These are phyloP conservation scores for Ogataea zsoltii DNA, from an alignment of 805 yeast species.

Conservation along the genomic window DNA sequence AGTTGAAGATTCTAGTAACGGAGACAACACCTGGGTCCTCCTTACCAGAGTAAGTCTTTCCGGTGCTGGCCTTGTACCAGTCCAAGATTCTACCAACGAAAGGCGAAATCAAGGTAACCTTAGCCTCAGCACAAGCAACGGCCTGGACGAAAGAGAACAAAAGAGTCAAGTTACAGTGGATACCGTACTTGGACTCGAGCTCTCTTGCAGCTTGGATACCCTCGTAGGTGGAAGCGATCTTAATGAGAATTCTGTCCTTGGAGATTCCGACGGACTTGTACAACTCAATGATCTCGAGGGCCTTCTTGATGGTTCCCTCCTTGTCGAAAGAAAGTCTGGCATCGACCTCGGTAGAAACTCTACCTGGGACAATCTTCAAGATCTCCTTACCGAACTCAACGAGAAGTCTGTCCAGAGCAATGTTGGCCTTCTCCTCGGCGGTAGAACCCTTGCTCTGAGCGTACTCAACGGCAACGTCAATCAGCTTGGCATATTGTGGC, in stretches of 20 bases:
- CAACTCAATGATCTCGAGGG: conserved; percentile 82
- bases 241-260: conserved; percentile 90
- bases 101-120: conserved; percentile 94
- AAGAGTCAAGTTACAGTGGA: conserved; percentile 94
- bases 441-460: conserved; percentile 66
- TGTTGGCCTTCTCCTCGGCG: conserved; percentile 67
- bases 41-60: conserved; percentile 77
- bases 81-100: conserved; percentile 99
- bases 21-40: conserved; percentile 96
- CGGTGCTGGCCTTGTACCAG: conserved; percentile 95
- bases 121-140: conserved; percentile 98
- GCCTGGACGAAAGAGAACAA: conserved; percentile 96
- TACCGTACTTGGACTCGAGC: conserved; percentile 84
- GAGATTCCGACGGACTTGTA: conserved; percentile 82
- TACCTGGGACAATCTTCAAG: conserved; percentile 93
- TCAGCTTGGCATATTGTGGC: conserved; percentile 82
- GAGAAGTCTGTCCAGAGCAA: conserved; percentile 87
- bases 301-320: conserved; percentile 91
- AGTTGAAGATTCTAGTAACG: conserved; percentile 87
- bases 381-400: conserved; percentile 97
- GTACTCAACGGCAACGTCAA: conserved; percentile 87
- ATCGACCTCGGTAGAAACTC: conserved; percentile 99
- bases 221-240: conserved; percentile 98
- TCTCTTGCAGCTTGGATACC: conserved; percentile 99
- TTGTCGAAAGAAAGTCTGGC: conserved; percentile 97